These are phyloP conservation scores for Sclerotinia spermophila DNA, from an alignment of 2,329 filamentous ascomycete species.

Conservation along the genomic window DNA sequence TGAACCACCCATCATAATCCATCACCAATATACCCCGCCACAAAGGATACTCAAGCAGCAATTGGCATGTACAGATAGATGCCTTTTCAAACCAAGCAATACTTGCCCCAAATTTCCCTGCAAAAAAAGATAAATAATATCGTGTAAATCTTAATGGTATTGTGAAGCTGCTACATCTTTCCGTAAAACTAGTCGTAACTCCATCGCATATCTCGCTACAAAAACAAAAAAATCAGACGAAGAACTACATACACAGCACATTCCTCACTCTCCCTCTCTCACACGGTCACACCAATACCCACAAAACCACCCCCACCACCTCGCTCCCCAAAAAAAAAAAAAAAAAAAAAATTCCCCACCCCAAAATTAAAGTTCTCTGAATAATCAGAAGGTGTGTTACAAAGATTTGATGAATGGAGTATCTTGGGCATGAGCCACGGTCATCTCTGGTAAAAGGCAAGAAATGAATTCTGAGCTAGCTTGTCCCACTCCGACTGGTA, in stretches of 20 bases:
- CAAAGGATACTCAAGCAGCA: neutral
- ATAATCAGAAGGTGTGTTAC: constrained; percentile 38
- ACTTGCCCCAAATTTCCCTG: neutral
- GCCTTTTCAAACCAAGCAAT: neutral
- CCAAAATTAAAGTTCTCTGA: constrained; percentile 29
- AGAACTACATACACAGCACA: neutral
- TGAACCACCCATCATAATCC: neutral
- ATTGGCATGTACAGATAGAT: neutral
- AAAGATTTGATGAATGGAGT: constrained; percentile 53
- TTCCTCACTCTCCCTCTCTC: neutral
- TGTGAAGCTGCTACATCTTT: too few species aligned
- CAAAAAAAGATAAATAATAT: neutral
- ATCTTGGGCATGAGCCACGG: constrained; percentile 45
- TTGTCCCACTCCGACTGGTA: constrained; percentile 37
- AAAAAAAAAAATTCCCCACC: too few species aligned
- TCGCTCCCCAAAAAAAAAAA: neutral
- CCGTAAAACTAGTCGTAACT: too few species aligned
- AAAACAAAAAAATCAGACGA: neutral
- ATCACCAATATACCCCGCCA: neutral
- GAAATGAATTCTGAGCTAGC: constrained; percentile 40
- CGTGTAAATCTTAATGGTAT: too few species aligned
- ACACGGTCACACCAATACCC: too few species aligned
- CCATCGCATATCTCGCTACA: neutral
- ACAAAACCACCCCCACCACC: neutral
- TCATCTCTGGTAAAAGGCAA: constrained; percentile 42